phyloP scores from a whole-genome alignment of 2,329 filamentous ascomycete species.

The Hypomyces rosellus region DNA sequence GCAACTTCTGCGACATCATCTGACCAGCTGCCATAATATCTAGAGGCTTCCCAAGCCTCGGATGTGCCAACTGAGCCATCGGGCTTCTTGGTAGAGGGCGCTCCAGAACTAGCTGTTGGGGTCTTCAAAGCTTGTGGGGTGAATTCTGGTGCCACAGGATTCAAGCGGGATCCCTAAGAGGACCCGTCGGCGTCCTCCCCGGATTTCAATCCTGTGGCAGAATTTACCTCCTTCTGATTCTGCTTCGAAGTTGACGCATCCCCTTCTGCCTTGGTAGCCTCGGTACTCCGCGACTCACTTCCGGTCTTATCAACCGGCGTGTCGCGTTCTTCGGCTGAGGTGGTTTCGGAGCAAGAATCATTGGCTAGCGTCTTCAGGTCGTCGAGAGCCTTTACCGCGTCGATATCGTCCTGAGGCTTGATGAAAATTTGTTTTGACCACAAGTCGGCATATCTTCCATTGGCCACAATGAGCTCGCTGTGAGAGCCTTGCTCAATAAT shows the following conservation, averaged over 20 bases:
- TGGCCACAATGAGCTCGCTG: slow-evolving; percentile 48
- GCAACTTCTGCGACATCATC: slow-evolving; percentile 22
- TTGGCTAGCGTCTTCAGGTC: slow-evolving; percentile 10
- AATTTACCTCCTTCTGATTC: slow-evolving; percentile 47
- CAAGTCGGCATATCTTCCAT: slow-evolving; percentile 56
- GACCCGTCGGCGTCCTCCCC: slow-evolving; percentile 11
- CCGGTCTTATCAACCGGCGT: slow-evolving; percentile 11
- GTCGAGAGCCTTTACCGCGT: slow-evolving; percentile 14
- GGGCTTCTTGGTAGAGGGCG: background rate
- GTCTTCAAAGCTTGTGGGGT: slow-evolving; percentile 34
- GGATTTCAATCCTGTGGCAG: slow-evolving; percentile 27
- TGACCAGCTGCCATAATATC: slow-evolving; percentile 20
- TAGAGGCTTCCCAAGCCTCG: background rate
- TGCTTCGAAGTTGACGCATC: slow-evolving; percentile 28
- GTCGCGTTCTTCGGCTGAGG: slow-evolving; percentile 5
- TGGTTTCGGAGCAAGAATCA: slow-evolving; percentile 11
- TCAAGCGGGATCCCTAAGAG: slow-evolving; percentile 46
- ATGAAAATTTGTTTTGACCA: slow-evolving; percentile 59
- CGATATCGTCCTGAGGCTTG: slow-evolving; percentile 37
- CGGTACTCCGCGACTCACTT: slow-evolving; percentile 18
- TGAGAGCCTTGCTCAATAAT: slow-evolving; percentile 60
- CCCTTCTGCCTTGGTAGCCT: slow-evolving; percentile 16
- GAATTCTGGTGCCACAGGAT: slow-evolving; percentile 50
- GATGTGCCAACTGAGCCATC: background rate
- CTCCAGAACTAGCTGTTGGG: background rate